A percentile compares a stretch with the other conserved stretches of the same genome.
Evolutionary conservation across 2,329 filamentous ascomycete genomes (phyloP).

Genomic region (Aspergillus arachidicola): DNA sequence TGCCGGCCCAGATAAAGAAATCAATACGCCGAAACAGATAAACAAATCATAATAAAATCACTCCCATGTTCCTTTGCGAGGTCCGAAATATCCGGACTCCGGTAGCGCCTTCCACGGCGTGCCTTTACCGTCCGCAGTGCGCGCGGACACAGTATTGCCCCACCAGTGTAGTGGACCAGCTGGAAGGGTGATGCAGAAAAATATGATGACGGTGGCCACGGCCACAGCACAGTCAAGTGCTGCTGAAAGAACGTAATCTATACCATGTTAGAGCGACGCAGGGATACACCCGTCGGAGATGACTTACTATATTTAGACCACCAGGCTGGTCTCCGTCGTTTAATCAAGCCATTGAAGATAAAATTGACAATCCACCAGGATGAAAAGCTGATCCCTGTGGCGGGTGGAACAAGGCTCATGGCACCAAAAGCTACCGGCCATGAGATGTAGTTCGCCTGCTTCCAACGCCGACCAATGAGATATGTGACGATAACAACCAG

Average conservation of each 20-base stretch:
- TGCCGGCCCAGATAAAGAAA: background rate
- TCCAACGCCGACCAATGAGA: slow-evolving; percentile 60
- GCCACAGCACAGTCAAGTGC: slow-evolving; percentile 47
- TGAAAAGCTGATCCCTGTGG: slow-evolving; percentile 70
- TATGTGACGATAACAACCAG: slow-evolving; percentile 64
- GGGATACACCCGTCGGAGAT: background rate
- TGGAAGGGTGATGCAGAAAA: slow-evolving; percentile 48
- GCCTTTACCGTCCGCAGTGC: slow-evolving; percentile 47
- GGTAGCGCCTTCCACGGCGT: slow-evolving; percentile 37
- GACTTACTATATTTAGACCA: slow-evolving; percentile 50
- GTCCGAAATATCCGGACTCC: slow-evolving; percentile 33
- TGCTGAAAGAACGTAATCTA: slow-evolving; percentile 48
- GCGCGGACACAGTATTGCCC: slow-evolving; percentile 43
- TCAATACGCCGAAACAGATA: background rate
- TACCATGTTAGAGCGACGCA: slow-evolving; percentile 10
- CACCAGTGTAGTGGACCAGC: slow-evolving; percentile 44
- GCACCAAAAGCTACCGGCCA: slow-evolving; percentile 70
- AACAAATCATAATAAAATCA: slow-evolving; percentile 13
- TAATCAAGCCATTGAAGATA: slow-evolving; percentile 51
- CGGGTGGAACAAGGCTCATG: slow-evolving; percentile 66
- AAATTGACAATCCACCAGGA: slow-evolving; percentile 62
- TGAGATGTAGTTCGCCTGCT: slow-evolving; percentile 66
- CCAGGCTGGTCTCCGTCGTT: slow-evolving; percentile 48
- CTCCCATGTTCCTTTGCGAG: slow-evolving; percentile 29
- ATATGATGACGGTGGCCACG: slow-evolving; percentile 47